Conservation (phyloP, 2,329 filamentous ascomycete genomes). For the Aspergillus tanneri region DNA sequence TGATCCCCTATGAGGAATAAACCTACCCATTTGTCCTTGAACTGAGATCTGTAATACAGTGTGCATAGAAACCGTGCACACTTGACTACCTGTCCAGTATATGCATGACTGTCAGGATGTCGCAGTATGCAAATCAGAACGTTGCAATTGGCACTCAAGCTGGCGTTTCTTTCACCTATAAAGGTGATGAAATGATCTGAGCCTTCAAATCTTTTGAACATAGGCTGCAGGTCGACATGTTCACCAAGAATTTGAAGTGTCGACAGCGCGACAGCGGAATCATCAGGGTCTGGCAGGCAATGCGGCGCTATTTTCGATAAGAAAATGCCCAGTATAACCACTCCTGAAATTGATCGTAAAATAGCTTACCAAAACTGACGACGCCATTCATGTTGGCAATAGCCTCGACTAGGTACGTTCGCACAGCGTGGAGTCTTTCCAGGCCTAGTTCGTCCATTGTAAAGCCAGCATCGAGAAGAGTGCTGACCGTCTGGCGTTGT, state of each 20-base stretch:
- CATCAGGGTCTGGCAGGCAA: slow-evolving; percentile 27
- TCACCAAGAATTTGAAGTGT: slow-evolving; percentile 13
- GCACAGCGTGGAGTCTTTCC: no score
- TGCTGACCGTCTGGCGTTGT: not conserved
- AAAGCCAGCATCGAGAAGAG: not conserved
- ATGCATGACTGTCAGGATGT: slow-evolving; percentile 14
- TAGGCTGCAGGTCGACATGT: slow-evolving; percentile 18
- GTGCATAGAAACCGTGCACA: slow-evolving; percentile 22
- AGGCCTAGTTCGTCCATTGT: not conserved
- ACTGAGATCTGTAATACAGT: no score
- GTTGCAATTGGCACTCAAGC: slow-evolving; percentile 39
- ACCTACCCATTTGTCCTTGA: no score
- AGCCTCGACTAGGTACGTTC: not conserved
- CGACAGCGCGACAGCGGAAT: slow-evolving; percentile 26
- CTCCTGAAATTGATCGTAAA: no score
- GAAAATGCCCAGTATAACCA: no score
- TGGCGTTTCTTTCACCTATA: slow-evolving; percentile 29
- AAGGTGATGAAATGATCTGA: slow-evolving; percentile 35
- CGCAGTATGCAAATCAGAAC: slow-evolving; percentile 33
- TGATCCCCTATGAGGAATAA: no score
- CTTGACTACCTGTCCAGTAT: slow-evolving; percentile 29
- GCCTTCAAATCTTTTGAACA: slow-evolving; percentile 29
- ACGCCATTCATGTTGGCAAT: not conserved
- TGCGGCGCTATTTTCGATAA: slow-evolving; percentile 1
- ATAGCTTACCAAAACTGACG: not conserved